Base-by-base conservation (phyloP, 805 yeast species). In the Pichia cabralensis region DNA sequence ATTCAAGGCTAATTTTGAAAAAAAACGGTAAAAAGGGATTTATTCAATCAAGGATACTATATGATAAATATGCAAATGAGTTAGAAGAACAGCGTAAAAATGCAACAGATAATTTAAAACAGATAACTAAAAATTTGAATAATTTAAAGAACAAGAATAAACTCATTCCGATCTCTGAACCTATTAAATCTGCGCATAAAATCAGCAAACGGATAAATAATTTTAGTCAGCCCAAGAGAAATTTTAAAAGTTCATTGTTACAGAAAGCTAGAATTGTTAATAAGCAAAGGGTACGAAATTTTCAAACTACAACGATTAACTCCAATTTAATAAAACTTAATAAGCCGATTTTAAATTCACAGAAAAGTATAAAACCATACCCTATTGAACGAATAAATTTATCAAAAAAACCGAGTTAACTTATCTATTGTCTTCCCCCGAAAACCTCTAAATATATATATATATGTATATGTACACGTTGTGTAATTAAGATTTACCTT, bases 81-180 rank as follows among this genome's bases (percentile, higher is more conserved):
- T 51, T 69, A 28, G 71, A 69, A 31, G 38, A 38, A 26, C 70
- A 69, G 44, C 48, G 69, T 17, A 52, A 56, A 31, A 60, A 62
- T 38, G 67, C 73, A 5, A 62, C 71, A 2, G 59, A 57, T 30
- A 56, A 71, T 35, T 52, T 72, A 10, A 59, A 69, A 30, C 52
- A 47, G 20, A 58, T 67, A 40, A 68, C 67, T 8, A 59, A 58
- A 35, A 50, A 50, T 28, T 43, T 71, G 21, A 57, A 58, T 27
- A 40, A 46, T 28, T 57, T 62, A 41, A 69, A 68, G 41, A 56
- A 63, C 10, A 61, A 55, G 33, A 66, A 62, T 42, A 59, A 67
- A 36, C 62, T 67, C 11, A 60, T 49, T 28, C 41, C 56, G 1
- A 38, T 57, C 3, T 34, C 42, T 11, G 34, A 31, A 13, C 29